Evolutionary conservation across 2,329 filamentous ascomycete species (phyloP), one percentile per base, ranked within the genome.

Genomic region (Aspergillus caelatus): DNA sequence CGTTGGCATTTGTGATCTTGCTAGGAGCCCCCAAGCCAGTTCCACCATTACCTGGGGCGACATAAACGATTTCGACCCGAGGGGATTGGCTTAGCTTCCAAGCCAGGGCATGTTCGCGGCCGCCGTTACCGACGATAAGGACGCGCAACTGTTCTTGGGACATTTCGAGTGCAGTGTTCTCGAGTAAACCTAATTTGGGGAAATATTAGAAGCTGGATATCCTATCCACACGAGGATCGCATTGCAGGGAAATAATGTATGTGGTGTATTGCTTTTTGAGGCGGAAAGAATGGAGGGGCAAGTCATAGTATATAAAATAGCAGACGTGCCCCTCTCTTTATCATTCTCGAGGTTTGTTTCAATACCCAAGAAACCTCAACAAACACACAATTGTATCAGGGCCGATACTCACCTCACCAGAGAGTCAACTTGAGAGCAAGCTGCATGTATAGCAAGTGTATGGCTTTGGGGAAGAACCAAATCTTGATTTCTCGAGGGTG

Each of bases 71-170:
- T 72, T 92, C 88, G 65, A 97, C 92, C 53, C 85, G 85, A 48
- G 89, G 84, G 19, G 93, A 97, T 78, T 96, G 91, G 74, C 89
- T 88, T 66, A 98, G 84, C 81, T 96, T 97, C 94, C 94, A 98
- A 48, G 94, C 93, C 67, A 97, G 86, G 54, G 94, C 92, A 80
- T 98, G 93, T 81, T 99, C 95, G 72, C 95, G 89, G 71, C 94
- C 95, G 70, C 95, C 95, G 76, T 94, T 96, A 74, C 95, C 94
- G 69, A 98, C 89, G 67, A 98, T 88, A 67, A 98, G 89, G 70
- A 97, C 85, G 70, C 89, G 86, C 67, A 93, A 84, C 68, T 76
- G 76, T 74, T 82, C 80, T 68, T 78, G 75, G 61, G 77, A 72
- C 78, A 80, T 80, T 55, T 61, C 56, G 61, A 46, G 57, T 60